Evolutionary conservation across 768 basidiomycete genomes (phyloP).

Genomic region (Tulasnella sp.): DNA sequence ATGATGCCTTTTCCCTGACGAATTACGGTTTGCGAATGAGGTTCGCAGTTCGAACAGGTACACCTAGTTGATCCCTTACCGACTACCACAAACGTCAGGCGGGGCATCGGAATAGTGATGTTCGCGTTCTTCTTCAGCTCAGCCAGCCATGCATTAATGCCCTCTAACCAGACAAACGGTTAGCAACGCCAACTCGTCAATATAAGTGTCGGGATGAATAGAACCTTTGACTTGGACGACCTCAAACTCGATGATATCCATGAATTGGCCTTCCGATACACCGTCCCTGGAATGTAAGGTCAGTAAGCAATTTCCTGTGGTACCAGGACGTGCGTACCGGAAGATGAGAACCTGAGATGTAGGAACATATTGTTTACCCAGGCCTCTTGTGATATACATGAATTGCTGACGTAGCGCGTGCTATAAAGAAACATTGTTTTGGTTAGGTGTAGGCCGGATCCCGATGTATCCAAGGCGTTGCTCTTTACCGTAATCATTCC

Average conservation of each 20-base stretch:
- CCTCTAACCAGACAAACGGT: conserved; percentile 7
- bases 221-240: conserved; percentile 25
- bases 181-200: neutral
- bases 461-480: neutral
- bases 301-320: neutral
- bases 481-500: conserved; percentile 9
- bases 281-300: conserved; percentile 19
- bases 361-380: neutral
- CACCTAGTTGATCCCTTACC: conserved; percentile 1
- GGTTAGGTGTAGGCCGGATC: neutral
- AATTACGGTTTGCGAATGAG: neutral
- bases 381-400: neutral
- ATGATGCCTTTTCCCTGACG: conserved; percentile 25
- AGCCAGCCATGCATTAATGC: neutral
- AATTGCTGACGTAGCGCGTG: conserved; percentile 15
- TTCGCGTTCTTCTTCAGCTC: conserved; percentile 12
- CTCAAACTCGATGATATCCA: conserved; percentile 22
- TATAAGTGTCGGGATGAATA: neutral
- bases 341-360: conserved; percentile 26
- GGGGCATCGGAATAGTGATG: neutral
- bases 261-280: conserved; percentile 31
- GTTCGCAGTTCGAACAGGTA: neutral
- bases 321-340: neutral
- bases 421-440: neutral
- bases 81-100: conserved; percentile 30